Evolutionary conservation across 352 stramenopile species (phyloP).

Genomic region (Globisporangium cylindrosporum): DNA sequence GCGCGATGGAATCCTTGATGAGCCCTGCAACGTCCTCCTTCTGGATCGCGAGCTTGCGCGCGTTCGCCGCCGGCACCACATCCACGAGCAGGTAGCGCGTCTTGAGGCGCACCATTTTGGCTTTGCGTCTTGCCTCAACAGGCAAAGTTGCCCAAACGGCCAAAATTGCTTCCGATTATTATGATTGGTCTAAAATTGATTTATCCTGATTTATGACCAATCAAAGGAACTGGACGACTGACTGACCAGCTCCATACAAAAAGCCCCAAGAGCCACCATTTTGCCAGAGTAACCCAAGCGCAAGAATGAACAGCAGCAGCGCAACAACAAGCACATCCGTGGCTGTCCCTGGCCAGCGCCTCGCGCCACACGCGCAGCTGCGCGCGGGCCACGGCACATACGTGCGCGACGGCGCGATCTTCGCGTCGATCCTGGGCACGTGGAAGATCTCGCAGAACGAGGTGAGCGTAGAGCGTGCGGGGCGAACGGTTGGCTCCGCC

Average conservation of each 20-base stretch:
- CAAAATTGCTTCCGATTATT: neutral
- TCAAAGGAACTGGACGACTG: neutral
- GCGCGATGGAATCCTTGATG: conserved; percentile 64
- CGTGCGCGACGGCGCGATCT: conserved; percentile 58
- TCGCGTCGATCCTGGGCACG: conserved; percentile 59
- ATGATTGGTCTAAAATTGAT: neutral
- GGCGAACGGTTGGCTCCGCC: conserved; percentile 59
- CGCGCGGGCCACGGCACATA: conserved; percentile 52
- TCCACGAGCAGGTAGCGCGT: conserved; percentile 74
- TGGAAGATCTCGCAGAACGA: conserved; percentile 36
- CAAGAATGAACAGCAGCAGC: conserved; percentile 23
- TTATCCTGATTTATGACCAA: neutral
- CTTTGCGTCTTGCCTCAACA: neutral
- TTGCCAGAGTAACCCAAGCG: conserved; percentile 10
- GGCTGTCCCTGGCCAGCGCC: conserved; percentile 56
- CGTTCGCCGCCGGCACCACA: conserved; percentile 25
- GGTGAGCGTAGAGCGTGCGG: conserved; percentile 44
- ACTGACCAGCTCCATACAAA: conserved; percentile 14
- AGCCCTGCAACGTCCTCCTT: conserved; percentile 53
- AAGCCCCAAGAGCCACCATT: conserved; percentile 13
- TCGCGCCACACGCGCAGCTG: conserved; percentile 36
- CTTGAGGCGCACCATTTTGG: conserved; percentile 72
- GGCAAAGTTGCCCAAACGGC: neutral
- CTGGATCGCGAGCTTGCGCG: conserved; percentile 45
- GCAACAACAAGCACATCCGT: conserved; percentile 19